Base-by-base conservation (phyloP, 2,329 filamentous ascomycete genomes). In the Trichoderma oligosporum region DNA sequence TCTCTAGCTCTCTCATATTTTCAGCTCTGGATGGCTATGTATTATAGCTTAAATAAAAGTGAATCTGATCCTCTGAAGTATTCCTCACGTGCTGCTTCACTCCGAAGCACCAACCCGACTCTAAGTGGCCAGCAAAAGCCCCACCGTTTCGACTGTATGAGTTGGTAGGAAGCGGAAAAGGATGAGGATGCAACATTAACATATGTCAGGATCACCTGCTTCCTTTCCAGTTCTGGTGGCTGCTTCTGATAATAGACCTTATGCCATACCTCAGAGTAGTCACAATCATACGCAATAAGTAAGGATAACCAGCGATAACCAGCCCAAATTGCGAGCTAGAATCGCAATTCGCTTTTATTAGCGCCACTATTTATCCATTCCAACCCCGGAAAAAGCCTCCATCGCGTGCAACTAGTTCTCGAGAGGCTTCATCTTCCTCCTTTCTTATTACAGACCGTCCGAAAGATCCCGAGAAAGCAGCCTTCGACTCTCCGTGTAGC, bases 381-480 rank as follows among this genome's bases (percentile, higher is more conserved):
- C 14, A 7, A 5, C 20, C n/a, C n/a, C n/a, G n/a, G n/a, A n/a
- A 25, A 29, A 44, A 16, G 20, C 38, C 16, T 25, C 12, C 41
- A 44, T 44, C 24, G 49, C 38, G 29, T 53, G 38, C 49, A 7
- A n/a, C 31, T 54, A 44, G 36, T 16, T 31, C 2, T 41, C 48
- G 5, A 41, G 12, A 7, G 14, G 14, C 38, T 51, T 7, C 18
- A 7, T 25, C 20, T 16, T 24, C 25, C 39, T 33, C 39, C 49
- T 36, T 46, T 46, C 11, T 16, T 24, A 44, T 39, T 7, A 27
- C 31, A 35, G 44, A 36, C 9, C 36, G 35, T 48, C 53, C 44
- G 44, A 41, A 48, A 41, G 25, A 56, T 56, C 33, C 44, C 53
- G 53, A 47, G 18, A 42, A 20, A 49, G 29, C 16, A 27, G 41